phyloP scores from a whole-genome alignment of 257 asterid genomes.

The Pogostemon cablin region DNA sequence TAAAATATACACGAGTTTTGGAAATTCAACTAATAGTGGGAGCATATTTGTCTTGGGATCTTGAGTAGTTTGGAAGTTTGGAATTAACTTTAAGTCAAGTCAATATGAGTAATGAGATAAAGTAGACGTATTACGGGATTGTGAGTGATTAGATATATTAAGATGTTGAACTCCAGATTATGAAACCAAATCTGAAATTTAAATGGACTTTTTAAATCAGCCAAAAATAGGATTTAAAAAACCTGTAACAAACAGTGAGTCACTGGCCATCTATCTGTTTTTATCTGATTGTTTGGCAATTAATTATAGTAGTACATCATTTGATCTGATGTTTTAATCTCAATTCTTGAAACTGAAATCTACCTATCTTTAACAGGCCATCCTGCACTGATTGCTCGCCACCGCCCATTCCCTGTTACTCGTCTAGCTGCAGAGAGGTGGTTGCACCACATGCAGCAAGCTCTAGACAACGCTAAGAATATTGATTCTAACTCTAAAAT shows the following conservation, averaged over 20 bases:
- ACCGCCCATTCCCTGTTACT: constrained; percentile 91
- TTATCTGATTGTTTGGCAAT: background rate
- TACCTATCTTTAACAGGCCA: constrained; percentile 59
- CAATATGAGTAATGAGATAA: too few species aligned
- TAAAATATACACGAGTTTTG: too few species aligned
- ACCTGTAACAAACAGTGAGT: background rate
- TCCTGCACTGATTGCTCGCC: constrained; percentile 96
- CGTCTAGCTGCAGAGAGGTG: constrained; percentile 94
- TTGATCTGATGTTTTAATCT: background rate
- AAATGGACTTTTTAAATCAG: too few species aligned
- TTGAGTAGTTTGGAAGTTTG: too few species aligned
- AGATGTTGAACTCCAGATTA: too few species aligned
- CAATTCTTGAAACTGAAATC: constrained; percentile 13
- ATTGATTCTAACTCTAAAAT: constrained; percentile 77
- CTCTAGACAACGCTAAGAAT: constrained; percentile 61
- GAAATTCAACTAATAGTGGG: too few species aligned
- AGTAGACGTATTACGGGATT: too few species aligned
- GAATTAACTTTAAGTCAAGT: too few species aligned
- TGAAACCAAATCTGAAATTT: too few species aligned
- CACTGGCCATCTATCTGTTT: constrained; percentile 12
- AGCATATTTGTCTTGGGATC: too few species aligned
- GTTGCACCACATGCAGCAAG: constrained; percentile 93
- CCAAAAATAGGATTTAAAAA: too few species aligned
- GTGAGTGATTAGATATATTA: too few species aligned
- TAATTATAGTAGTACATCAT: background rate